Evolutionary conservation across 441 rosid genomes (phyloP).

Genomic region (Populus hybrid): DNA sequence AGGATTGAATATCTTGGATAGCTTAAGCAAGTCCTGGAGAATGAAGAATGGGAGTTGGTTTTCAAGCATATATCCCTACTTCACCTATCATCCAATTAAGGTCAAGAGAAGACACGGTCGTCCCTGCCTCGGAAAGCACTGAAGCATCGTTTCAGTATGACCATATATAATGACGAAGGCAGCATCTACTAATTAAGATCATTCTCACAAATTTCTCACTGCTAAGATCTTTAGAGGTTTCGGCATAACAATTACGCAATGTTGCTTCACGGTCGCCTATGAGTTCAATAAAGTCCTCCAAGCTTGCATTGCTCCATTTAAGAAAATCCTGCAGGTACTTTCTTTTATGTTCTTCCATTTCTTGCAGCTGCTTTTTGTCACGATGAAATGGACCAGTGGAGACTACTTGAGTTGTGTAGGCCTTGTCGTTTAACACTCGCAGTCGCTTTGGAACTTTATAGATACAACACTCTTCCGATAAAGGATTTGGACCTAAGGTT

Average conservation of each 20-base stretch:
- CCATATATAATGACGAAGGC: background rate
- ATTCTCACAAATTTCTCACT: background rate
- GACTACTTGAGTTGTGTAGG: background rate
- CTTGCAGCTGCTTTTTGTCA: background rate
- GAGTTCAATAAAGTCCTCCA: background rate
- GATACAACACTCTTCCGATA: background rate
- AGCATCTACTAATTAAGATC: background rate
- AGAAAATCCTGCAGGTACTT: conserved; percentile 11
- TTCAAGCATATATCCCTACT: too few species aligned
- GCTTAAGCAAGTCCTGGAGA: too few species aligned
- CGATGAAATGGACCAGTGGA: background rate
- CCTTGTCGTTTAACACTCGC: background rate
- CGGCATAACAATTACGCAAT: conserved; percentile 17
- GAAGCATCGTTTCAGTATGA: background rate
- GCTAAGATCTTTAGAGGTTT: background rate
- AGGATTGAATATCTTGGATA: too few species aligned
- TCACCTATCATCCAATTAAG: too few species aligned
- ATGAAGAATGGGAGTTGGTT: too few species aligned
- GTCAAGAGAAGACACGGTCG: background rate
- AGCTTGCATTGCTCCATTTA: background rate
- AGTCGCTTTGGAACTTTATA: background rate
- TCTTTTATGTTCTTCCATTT: background rate
- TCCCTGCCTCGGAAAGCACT: background rate
- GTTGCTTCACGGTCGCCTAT: background rate
- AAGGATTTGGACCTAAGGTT: too few species aligned